A percentile compares a stretch with the other conserved stretches of the same genome.
Evolutionary conservation across 192 early-diverging fungal species (phyloP).

Genomic region (Linnemannia elongata): DNA sequence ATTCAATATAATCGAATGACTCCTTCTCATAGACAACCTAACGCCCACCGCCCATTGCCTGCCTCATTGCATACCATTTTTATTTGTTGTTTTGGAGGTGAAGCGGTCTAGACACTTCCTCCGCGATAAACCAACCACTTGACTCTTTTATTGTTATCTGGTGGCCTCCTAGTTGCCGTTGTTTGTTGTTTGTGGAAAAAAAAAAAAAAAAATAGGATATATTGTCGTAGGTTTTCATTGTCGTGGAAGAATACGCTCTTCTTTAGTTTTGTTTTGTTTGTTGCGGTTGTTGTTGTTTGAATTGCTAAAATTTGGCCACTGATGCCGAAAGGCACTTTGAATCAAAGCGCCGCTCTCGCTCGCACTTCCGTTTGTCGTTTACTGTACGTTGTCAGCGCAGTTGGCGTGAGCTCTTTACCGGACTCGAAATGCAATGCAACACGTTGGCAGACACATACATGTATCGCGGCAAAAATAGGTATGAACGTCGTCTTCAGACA

Average conservation of each 20-base stretch:
- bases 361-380: not conserved
- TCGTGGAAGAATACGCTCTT: no score
- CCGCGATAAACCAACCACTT: not conserved
- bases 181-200: not conserved
- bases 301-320: not conserved
- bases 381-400: not conserved
- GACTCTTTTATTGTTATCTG: not conserved
- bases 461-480: no score
- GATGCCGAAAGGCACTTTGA: not conserved
- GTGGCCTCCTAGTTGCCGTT: not conserved
- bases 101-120: not conserved
- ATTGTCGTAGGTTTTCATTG: not conserved
- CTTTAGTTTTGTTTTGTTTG: not conserved
- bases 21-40: no score
- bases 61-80: not conserved
- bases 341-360: not conserved
- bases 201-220: not conserved
- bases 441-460: not conserved
- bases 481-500: no score
- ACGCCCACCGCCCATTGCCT: no score
- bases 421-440: not conserved
- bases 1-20: no score
- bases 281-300: not conserved
- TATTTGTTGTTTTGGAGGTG: not conserved
- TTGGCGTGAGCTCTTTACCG: not conserved